A percentile compares a stretch with the other conserved stretches of the same genome.
Conservation (phyloP, 495 filamentous ascomycete species). For the Xylaria venustula region DNA sequence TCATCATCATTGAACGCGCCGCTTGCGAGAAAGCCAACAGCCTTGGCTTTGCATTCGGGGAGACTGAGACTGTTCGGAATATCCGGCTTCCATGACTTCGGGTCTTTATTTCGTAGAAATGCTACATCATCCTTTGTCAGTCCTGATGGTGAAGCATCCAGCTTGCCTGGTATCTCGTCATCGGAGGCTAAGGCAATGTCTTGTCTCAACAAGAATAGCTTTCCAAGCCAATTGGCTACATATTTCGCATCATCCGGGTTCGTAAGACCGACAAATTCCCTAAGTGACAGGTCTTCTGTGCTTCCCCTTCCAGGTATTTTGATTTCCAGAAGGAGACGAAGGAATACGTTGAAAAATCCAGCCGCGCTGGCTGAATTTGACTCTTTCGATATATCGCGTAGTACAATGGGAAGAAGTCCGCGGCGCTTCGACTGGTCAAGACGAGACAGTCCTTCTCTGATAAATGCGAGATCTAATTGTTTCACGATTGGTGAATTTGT, state of each 20-base stretch:
- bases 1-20: conserved; percentile 80
- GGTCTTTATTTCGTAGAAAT: conserved; percentile 69
- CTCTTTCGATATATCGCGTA: conserved; percentile 70
- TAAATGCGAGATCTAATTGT: conserved; percentile 85
- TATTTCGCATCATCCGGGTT: conserved; percentile 65
- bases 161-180: conserved; percentile 23
- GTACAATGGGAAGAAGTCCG: conserved; percentile 66
- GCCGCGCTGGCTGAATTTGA: conserved; percentile 62
- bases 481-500: conserved; percentile 67
- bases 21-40: conserved; percentile 70
- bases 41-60: conserved; percentile 63
- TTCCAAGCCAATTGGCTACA: conserved; percentile 73
- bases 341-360: conserved; percentile 78
- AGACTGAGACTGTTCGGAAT: conserved; percentile 63
- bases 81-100: conserved; percentile 66
- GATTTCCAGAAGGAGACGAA: conserved; percentile 70
- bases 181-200: conserved; percentile 29
- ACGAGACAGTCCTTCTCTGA: conserved; percentile 80
- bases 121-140: conserved; percentile 66
- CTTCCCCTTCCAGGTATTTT: conserved; percentile 72
- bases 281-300: conserved; percentile 69
- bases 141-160: conserved; percentile 60
- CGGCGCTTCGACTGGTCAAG: conserved; percentile 49
- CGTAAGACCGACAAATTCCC: conserved; percentile 63
- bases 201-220: conserved; percentile 69